Conservation (phyloP, 768 basidiomycete genomes). For the Tricholoma bakamatsutake region DNA sequence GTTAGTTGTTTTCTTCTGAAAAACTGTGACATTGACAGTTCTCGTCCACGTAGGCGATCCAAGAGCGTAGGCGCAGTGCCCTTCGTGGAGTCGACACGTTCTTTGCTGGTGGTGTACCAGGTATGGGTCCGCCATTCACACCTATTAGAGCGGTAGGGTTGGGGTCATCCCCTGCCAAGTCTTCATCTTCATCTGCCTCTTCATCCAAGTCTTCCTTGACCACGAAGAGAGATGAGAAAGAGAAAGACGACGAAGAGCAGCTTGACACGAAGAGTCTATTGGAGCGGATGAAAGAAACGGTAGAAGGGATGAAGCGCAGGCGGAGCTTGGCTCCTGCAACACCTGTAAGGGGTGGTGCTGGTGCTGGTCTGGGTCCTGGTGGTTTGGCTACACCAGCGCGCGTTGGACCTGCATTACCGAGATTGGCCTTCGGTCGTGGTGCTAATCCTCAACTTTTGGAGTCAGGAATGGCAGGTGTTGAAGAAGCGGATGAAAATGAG, state of each 20-base stretch:
- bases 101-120: conserved; percentile 50
- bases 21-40: neutral
- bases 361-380: neutral
- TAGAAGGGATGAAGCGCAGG: conserved; percentile 41
- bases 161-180: conserved; percentile 17
- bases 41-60: conserved; percentile 39
- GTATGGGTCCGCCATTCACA: conserved; percentile 29
- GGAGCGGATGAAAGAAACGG: conserved; percentile 44
- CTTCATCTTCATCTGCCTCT: conserved; percentile 1
- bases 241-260: conserved; percentile 27
- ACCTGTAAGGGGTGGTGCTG: neutral
- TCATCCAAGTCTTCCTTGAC: conserved; percentile 9
- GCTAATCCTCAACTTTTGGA: neutral
- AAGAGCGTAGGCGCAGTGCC: conserved; percentile 57
- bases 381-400: neutral
- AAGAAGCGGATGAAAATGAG: conserved; percentile 16
- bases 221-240: conserved; percentile 13
- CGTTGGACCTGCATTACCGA: neutral
- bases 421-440: neutral
- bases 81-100: conserved; percentile 42
- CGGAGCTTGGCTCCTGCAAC: conserved; percentile 27
- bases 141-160: conserved; percentile 1
- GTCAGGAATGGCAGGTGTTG: conserved; percentile 13
- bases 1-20: conserved; percentile 8
- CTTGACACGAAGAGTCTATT: conserved; percentile 36